These are phyloP conservation scores for Tremella fuciformis DNA, from an alignment of 768 basidiomycete species.

Conservation along the genomic window DNA sequence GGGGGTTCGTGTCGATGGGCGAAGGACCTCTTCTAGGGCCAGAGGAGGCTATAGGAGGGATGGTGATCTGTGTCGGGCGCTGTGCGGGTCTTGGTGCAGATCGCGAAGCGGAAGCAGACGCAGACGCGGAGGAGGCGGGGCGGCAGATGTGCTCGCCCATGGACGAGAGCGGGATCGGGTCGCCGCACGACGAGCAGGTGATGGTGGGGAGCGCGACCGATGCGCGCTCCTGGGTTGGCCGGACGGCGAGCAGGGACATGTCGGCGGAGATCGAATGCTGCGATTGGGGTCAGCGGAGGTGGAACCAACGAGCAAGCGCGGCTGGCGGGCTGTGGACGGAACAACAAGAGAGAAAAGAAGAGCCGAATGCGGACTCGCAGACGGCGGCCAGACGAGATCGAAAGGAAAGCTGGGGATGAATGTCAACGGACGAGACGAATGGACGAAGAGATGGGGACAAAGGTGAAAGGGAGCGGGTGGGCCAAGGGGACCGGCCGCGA, in stretches of 20 bases:
- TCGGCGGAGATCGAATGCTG: not conserved
- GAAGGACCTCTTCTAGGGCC: constrained; percentile 9
- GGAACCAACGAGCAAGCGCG: not conserved
- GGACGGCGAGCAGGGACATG: constrained; percentile 36
- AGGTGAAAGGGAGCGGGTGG: not conserved
- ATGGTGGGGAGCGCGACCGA: constrained; percentile 76
- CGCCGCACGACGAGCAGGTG: constrained; percentile 76
- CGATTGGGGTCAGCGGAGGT: not conserved
- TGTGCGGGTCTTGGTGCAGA: not conserved
- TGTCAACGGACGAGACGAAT: not conserved
- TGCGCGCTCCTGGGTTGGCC: constrained; percentile 53
- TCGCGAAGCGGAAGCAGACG: constrained; percentile 10
- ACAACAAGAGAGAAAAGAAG: constrained; percentile 7
- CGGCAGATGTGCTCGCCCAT: constrained; percentile 77
- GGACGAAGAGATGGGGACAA: constrained; percentile 1
- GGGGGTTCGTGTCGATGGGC: constrained; percentile 14
- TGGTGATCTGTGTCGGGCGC: constrained; percentile 27
- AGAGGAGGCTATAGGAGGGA: constrained; percentile 10
- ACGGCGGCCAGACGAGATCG: no score
- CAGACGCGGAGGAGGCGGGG: constrained; percentile 18
- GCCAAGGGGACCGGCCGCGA: no score
- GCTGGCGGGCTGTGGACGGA: not conserved
- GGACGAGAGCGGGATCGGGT: constrained; percentile 66
- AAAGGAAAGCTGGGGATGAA: no score
- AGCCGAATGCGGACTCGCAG: not conserved